These are phyloP conservation scores for Talaromyces piceae DNA, from an alignment of 2,329 filamentous ascomycete species.

Conservation along the genomic window DNA sequence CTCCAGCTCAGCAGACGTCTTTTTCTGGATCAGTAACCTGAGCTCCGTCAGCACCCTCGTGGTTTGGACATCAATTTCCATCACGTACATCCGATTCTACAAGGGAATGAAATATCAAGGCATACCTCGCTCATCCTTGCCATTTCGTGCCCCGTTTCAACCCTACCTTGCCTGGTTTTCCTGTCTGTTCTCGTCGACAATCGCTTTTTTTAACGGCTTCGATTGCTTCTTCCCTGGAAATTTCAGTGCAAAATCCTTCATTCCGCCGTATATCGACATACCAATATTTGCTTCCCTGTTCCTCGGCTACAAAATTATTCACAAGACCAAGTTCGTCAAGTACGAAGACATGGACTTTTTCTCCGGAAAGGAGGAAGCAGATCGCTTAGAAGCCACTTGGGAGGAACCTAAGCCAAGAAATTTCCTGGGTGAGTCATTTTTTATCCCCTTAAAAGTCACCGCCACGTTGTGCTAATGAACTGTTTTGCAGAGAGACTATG, in stretches of 20 bases:
- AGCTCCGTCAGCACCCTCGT: constrained; percentile 32
- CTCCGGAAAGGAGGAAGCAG: constrained; percentile 33
- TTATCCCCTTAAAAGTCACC: not conserved
- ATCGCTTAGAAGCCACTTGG: constrained; percentile 14
- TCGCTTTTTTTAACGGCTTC: constrained; percentile 52
- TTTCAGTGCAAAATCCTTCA: constrained; percentile 42
- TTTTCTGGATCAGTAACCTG: constrained; percentile 37
- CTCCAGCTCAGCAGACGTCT: constrained; percentile 28
- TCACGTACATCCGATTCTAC: constrained; percentile 47
- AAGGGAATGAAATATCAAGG: constrained; percentile 45
- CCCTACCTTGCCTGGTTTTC: constrained; percentile 48
- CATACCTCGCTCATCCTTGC: constrained; percentile 34
- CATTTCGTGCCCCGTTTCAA: constrained; percentile 45
- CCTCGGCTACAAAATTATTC: constrained; percentile 29
- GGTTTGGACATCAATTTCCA: constrained; percentile 33
- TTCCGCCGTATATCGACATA: constrained; percentile 49
- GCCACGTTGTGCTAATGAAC: not conserved
- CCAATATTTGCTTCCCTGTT: constrained; percentile 43
- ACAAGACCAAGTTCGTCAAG: constrained; percentile 23
- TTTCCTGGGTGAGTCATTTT: constrained; percentile 3
- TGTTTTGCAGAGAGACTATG: constrained; percentile 5
- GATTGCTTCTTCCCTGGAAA: constrained; percentile 44
- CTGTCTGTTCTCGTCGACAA: constrained; percentile 39
- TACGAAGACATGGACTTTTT: constrained; percentile 38
- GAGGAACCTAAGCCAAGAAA: constrained; percentile 8